Base-by-base conservation (phyloP, 2,329 filamentous ascomycete genomes). In the Fusarium duplospermum region DNA sequence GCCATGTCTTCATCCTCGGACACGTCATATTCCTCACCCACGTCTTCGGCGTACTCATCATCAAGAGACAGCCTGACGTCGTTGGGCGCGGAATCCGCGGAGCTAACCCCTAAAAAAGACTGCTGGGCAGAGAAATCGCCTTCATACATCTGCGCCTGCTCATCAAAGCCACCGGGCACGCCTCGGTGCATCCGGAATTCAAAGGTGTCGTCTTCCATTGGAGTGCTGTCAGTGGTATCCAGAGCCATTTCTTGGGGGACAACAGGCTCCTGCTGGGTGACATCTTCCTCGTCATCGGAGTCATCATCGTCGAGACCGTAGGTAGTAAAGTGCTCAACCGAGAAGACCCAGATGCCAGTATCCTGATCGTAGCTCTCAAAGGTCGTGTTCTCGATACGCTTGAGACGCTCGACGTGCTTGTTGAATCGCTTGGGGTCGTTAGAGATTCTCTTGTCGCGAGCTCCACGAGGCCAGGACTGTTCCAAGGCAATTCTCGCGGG, bases 81-180 rank as follows among this genome's bases (percentile, higher is more conserved):
- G 78, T 88, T 88, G 84, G 88, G 90, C 86, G 88, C 87, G 84
- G 92, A 93, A 93, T 92, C 93, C 91, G 92, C 93, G 91, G 93
- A 95, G 92, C 93, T 92, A 87, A 92, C 89, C 90, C 92, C 94
- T 93, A 95, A 95, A 96, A 96, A 96, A 95, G 93, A 94, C 89
- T 91, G 87, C 74, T 85, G 83, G 64, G 83, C 81, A n/a, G 85
- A 79, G 63, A 89, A 85, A 24, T 91, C 89, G 64, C 91, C 89
- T 65, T 89, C 87, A 72, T 88, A 87, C 52, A 87, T 78, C 38
- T 86, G 86, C 33, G 86, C 85, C 59, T 89, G 87, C 64, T 90
- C 87, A 38, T 94, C 92, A 82, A 98, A 98, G 0, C 94, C 91
- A 58, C 96, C 96, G 6, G 96, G 96, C 27, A 96, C 86, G 33